Evolutionary conservation across 441 rosid species (phyloP), one percentile per base, ranked within the genome.

Genomic region (Aquilaria agallochum): DNA sequence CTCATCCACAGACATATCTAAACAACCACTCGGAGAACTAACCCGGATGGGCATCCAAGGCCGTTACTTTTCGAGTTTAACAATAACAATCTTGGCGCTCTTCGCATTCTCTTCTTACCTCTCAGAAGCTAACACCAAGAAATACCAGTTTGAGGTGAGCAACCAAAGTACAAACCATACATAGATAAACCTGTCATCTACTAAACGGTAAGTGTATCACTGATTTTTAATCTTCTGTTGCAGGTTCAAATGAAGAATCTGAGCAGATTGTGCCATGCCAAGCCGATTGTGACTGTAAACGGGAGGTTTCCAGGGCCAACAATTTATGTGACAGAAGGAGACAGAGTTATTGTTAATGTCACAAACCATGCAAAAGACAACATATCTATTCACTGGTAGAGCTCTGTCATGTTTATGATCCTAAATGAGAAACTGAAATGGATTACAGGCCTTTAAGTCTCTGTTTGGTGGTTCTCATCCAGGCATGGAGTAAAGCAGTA

Each of bases 241-340:
- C 78, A 83, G 83, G 73, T 78, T n/a, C 74, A 75, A 68, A 79
- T 78, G 80, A 81, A 83, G 78, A 81, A 76, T 11, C 73, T 80
- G 65, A 83, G 80, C 58, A 81, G 86, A 53, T 45, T 83, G 68
- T 83, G 86, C 78, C 85, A 78, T 65, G 80, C 82, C 51, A 80
- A 83, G 72, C 76, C 78, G 14, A 80, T 80, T 20, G 85, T 78
- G 47, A 70, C 79, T 0, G 89, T 86, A 32, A 89, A 89, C 56
- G 84, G 90, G 72, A 74, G 69, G 75, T 84, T 71, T 65, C 92
- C 96, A 3, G 96, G 92, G 53, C 92, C 92, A 6, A 81, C 89
- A 5, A 50, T 86, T 11, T 74, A 82, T 42, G 90, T 70, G 15
- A 74, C 80, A 66, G 88, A 89, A 60, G 92, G 92, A 31, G 87